Conservation (phyloP, 345 rosid species). For the Stellera chamaejasme region DNA sequence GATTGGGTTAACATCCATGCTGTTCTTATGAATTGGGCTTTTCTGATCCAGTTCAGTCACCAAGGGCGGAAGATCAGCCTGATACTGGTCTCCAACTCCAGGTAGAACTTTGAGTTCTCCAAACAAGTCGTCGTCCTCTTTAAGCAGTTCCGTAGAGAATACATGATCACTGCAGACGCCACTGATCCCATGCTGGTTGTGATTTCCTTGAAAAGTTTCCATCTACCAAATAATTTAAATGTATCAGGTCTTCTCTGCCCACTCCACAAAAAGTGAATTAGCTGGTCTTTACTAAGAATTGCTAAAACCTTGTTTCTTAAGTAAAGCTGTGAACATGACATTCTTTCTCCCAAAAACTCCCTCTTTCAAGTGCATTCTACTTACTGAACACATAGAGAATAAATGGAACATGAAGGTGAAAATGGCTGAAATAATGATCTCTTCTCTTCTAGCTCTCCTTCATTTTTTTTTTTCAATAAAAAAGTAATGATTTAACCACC, state of each 20-base stretch:
- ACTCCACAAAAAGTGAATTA: not conserved
- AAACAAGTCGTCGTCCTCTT: constrained; percentile 24
- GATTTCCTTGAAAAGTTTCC: constrained; percentile 23
- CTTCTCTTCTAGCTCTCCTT: too few species aligned
- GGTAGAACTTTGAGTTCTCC: constrained; percentile 42
- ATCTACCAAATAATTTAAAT: constrained; percentile 20
- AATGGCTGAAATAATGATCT: too few species aligned
- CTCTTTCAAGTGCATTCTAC: too few species aligned
- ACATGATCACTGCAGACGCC: constrained; percentile 26
- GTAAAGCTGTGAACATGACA: too few species aligned
- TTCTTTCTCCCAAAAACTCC: too few species aligned
- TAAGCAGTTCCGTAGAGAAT: constrained; percentile 22
- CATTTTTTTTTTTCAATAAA: too few species aligned
- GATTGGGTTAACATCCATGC: constrained; percentile 8
- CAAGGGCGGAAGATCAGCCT: constrained; percentile 40
- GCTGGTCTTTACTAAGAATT: too few species aligned
- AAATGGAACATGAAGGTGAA: too few species aligned
- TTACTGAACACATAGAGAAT: too few species aligned
- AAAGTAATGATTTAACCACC: too few species aligned
- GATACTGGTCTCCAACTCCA: constrained; percentile 51
- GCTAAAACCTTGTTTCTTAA: too few species aligned
- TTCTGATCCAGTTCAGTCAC: constrained; percentile 18
- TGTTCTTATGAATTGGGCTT: constrained; percentile 13
- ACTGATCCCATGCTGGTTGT: constrained; percentile 21
- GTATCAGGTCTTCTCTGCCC: too few species aligned